Evolutionary conservation across 306 rosid species (phyloP).

Genomic region (Betula pendula): DNA sequence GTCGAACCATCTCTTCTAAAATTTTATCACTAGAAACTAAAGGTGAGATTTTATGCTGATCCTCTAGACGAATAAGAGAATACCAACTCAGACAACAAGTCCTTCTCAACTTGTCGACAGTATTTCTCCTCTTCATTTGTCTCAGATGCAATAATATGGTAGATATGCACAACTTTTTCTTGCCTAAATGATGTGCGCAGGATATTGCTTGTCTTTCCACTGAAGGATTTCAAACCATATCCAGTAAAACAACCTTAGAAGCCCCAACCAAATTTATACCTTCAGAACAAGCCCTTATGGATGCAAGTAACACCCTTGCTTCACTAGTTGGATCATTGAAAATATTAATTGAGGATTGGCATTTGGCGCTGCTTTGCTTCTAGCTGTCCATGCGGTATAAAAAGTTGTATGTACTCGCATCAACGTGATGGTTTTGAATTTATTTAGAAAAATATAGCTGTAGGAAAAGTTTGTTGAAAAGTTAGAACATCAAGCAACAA

Average conservation of each 20-base stretch:
- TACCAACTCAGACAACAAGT: no score
- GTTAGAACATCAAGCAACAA: no score
- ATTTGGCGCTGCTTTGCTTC: slow-evolving; percentile 49
- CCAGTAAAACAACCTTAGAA: slow-evolving; percentile 71
- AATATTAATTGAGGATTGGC: slow-evolving; percentile 44
- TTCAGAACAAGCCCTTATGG: slow-evolving; percentile 57
- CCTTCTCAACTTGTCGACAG: no score
- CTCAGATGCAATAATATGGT: no score
- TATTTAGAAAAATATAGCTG: no score
- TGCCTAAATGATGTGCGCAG: slow-evolving; percentile 65
- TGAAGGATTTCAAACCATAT: slow-evolving; percentile 66
- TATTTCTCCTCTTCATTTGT: no score
- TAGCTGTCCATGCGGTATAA: slow-evolving; percentile 44
- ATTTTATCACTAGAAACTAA: slow-evolving; percentile 40
- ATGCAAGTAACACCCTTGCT: slow-evolving; percentile 55
- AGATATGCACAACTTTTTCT: no score
- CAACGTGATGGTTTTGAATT: no score
- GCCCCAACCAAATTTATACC: slow-evolving; percentile 72
- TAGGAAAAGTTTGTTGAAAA: no score
- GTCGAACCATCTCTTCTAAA: slow-evolving; percentile 48
- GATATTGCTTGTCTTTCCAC: slow-evolving; percentile 68
- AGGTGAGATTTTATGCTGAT: slow-evolving; percentile 11
- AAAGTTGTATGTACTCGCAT: no score
- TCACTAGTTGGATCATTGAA: slow-evolving; percentile 50
- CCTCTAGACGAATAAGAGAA: slow-evolving; percentile 12